phyloP scores from a whole-genome alignment of 2,329 filamentous ascomycete species.

The Paracoccidioides lutzii region DNA sequence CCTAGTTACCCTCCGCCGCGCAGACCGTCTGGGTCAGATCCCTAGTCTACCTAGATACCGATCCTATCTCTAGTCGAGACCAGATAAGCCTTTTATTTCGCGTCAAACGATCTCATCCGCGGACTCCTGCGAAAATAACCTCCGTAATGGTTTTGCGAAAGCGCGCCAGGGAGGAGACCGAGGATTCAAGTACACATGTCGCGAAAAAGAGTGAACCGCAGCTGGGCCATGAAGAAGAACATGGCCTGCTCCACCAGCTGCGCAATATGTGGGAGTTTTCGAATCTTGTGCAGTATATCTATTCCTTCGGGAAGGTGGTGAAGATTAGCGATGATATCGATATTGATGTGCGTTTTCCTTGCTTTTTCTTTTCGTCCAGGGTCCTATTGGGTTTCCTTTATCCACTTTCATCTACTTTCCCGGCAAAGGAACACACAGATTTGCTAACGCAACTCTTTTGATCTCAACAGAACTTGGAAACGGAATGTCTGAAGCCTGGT shows the following conservation, averaged over 20 bases:
- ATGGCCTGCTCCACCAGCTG: conserved; percentile 49
- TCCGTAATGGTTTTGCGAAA: conserved; percentile 41
- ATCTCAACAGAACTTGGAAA: conserved; percentile 61
- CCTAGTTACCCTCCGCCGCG: background rate
- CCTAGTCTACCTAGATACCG: background rate
- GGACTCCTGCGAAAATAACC: background rate
- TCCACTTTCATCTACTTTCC: background rate
- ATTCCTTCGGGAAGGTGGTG: conserved; percentile 74
- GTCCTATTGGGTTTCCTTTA: background rate
- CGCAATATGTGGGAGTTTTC: conserved; percentile 95
- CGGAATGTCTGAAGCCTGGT: conserved; percentile 66
- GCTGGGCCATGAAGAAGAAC: conserved; percentile 26
- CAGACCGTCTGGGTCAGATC: background rate
- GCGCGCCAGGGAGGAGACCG: conserved; percentile 42
- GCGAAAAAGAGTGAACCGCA: conserved; percentile 9
- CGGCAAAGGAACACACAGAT: no score
- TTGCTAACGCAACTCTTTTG: background rate
- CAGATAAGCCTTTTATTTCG: background rate
- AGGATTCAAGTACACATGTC: conserved; percentile 11
- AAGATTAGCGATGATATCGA: conserved; percentile 83
- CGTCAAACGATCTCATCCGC: background rate
- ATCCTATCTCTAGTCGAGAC: background rate
- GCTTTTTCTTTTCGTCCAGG: background rate
- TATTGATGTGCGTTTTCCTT: conserved; percentile 58
- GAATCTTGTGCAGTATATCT: conserved; percentile 85